Evolutionary conservation across 1,284 basidiomycete genomes (phyloP).

Genomic region (Cerioporus squamosus): DNA sequence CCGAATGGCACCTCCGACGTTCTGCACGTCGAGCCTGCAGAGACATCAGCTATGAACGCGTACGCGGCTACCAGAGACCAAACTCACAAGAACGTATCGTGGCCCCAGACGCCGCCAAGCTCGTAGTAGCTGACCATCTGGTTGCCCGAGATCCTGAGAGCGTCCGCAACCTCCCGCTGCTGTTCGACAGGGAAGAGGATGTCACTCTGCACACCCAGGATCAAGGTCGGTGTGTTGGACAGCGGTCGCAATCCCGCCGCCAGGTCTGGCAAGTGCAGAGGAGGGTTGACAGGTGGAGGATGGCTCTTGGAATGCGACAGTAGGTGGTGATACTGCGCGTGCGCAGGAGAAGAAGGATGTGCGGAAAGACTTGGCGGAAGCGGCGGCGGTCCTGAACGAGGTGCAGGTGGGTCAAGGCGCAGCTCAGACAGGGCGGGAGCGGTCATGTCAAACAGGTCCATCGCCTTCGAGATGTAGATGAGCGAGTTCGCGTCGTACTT

Average conservation of each 20-base stretch:
- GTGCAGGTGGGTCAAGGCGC: conserved; percentile 46
- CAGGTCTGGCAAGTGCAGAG: conserved; percentile 81
- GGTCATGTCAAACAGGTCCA: conserved; percentile 99
- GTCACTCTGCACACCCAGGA: conserved; percentile 96
- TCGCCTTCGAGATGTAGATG: conserved; percentile 98
- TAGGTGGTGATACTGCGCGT: conserved; percentile 35
- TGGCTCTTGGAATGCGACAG: conserved; percentile 70
- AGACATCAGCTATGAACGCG: neutral
- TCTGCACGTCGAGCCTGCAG: conserved; percentile 69
- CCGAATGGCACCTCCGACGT: conserved; percentile 79
- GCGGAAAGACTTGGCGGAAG: conserved; percentile 30
- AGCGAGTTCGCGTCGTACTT: conserved; percentile 99
- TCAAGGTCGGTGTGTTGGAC: conserved; percentile 77
- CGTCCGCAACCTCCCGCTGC: conserved; percentile 94
- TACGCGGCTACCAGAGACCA: neutral
- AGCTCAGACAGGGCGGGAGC: conserved; percentile 76
- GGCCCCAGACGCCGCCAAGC: conserved; percentile 97
- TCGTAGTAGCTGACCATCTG: conserved; percentile 93
- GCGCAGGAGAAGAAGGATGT: conserved; percentile 32
- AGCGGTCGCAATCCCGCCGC: conserved; percentile 85
- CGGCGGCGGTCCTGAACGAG: conserved; percentile 28
- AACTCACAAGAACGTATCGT: conserved; percentile 91
- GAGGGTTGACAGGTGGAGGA: conserved; percentile 68
- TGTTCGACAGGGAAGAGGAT: conserved; percentile 98
- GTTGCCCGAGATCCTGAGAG: conserved; percentile 89